Base-by-base conservation (phyloP, 768 basidiomycete genomes). In the Lanmaoa rubissima region DNA sequence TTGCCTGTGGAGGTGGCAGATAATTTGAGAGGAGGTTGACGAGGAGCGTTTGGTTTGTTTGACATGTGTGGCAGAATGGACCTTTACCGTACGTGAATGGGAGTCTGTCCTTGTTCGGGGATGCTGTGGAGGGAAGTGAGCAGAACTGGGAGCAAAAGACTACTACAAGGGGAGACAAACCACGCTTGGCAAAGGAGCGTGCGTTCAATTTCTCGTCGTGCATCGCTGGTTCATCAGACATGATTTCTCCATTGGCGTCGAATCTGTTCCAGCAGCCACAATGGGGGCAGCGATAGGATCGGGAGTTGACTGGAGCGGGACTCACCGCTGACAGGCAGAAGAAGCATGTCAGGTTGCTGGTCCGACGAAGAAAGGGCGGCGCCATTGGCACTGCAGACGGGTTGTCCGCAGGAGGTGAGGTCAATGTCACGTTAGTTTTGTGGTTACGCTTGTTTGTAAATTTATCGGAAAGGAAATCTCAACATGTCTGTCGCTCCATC, bases 11-110 rank as follows among this genome's bases (percentile, higher is more conserved):
- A 26, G 83, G 74, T 11, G 94, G 94, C 1, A 96, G 80, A 70
- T 95, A 98, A 64, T 90, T 94, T 16, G 94, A 90, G 34, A 98
- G 75, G 53, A 98, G 82, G 70, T 94, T 92, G 58, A 90, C 76
- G 51, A 93, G 76, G 39, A 98, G 80, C 76, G 85, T 87, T 66
- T 97, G 94, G 72, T 98, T 98, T n/a, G 92, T 90, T 63, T 88
- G 86, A 70, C 95, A 97, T 8, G 83, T 84, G 63, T 88, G 86
- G 73, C 94, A 98, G 75, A 96, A 95, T 9, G 83, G 81, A 1
- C 81, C 77, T 28, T 76, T 78, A 53, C 61, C 63, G 55, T 87
- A 88, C 53, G 77, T 68, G 21, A 83, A 81, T 1, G 86, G 89
- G 26, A 93, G 72, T 24, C 83, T 81, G 67, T 90, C 83, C 65